Conservation (phyloP, 1,139 yeast genomes). For the Insectozyma bohioensis region DNA sequence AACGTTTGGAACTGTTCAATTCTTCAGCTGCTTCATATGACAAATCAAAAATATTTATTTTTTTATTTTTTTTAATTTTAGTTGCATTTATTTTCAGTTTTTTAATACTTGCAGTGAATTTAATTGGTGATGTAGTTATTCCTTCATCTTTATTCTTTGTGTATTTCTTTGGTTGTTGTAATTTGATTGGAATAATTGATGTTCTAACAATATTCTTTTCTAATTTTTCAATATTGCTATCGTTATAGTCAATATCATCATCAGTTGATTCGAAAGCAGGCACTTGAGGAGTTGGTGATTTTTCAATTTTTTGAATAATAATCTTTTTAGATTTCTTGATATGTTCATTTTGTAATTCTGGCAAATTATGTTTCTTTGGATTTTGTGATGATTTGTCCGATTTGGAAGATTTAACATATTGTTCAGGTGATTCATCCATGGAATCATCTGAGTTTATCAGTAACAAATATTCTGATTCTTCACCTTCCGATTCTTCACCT, state of each 20-base stretch:
- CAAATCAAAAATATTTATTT: constrained; percentile 14
- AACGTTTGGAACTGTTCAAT: constrained; percentile 1
- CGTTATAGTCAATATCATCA: constrained; percentile 12
- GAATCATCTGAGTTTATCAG: too few species aligned
- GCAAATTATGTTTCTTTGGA: constrained; percentile 2
- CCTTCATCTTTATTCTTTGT: neutral
- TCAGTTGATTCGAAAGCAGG: constrained; percentile 10
- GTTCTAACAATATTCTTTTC: constrained; percentile 9
- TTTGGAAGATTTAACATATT: too few species aligned
- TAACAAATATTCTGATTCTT: too few species aligned
- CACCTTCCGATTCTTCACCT: too few species aligned
- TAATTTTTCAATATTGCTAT: constrained; percentile 11
- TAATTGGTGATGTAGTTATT: constrained; percentile 11
- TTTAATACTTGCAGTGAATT: constrained; percentile 6
- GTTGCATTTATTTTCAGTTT: constrained; percentile 1
- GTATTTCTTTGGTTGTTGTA: neutral
- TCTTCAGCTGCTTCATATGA: constrained; percentile 12
- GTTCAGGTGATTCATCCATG: too few species aligned
- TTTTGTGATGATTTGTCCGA: neutral
- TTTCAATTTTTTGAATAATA: constrained; percentile 6
- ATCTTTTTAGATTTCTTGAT: neutral
- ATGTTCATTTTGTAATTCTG: neutral
- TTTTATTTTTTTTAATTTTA: constrained; percentile 5
- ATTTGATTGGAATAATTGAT: constrained; percentile 6
- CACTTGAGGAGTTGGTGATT: constrained; percentile 3